Evolutionary conservation across 495 filamentous ascomycete genomes (phyloP).

Genomic region (Parmelia sp.): DNA sequence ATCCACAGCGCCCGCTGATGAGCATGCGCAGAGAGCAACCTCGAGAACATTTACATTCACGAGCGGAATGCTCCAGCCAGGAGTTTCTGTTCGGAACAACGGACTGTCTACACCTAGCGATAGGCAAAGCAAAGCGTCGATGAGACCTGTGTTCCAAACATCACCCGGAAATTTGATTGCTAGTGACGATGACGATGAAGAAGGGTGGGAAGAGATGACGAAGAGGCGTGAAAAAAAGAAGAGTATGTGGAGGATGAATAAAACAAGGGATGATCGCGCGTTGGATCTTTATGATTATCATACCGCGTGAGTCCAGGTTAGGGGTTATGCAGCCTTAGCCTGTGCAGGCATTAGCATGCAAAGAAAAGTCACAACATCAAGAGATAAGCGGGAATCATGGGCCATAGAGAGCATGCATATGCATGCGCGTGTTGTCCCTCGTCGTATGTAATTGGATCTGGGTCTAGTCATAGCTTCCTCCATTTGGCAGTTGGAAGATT

Average conservation of each 20-base stretch:
- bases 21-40: constrained; percentile 31
- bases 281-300: constrained; percentile 23
- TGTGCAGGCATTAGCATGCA: neutral
- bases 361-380: neutral
- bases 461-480: neutral
- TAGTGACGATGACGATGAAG: constrained; percentile 71
- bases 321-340: neutral
- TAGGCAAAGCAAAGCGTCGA: constrained; percentile 22
- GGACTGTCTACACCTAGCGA: constrained; percentile 18
- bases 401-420: neutral
- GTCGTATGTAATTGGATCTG: neutral
- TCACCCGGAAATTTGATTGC: constrained; percentile 30
- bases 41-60: constrained; percentile 35
- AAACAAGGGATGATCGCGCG: constrained; percentile 30
- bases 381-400: neutral
- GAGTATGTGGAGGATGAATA: constrained; percentile 65
- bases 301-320: constrained; percentile 1
- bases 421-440: neutral
- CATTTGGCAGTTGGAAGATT: neutral
- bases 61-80: constrained; percentile 36
- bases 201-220: constrained; percentile 81
- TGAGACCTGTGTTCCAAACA: constrained; percentile 30
- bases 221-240: constrained; percentile 77
- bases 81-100: constrained; percentile 24
- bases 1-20: constrained; percentile 40